Evolutionary conservation across 768 basidiomycete genomes (phyloP), one percentile per base, ranked within the genome.

Genomic region (Goffeauzyma gilvescens): DNA sequence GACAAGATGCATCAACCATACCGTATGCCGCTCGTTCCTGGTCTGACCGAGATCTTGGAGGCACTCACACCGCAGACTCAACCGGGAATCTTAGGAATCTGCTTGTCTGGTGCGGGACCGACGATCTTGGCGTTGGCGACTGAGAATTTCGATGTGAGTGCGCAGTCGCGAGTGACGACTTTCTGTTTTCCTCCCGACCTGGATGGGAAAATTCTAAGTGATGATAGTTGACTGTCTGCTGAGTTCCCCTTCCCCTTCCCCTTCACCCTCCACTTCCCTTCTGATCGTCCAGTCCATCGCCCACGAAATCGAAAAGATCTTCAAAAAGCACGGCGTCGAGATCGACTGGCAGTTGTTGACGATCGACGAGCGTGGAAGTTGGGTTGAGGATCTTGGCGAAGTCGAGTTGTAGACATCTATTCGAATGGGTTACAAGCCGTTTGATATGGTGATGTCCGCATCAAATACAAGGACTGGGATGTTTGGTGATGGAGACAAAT

Each of bases 1-100:
- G 93, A 98, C 66, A 76, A 82, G 40, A 73, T 98, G 12, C 93
- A 98, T 62, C 93, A 98, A 60, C 93, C 93, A 1, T 96, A 95
- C 62, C 77, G 93, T 23, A 85, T 79, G 64, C 63, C 70, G 21
- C 70, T 98, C 44, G 87, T 98, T 39, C 93, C 93, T 39, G 93
- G 93, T 21, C 72, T 98, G 6, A 82, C 86, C 7, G 80, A 85
- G 58, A 86, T 98, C 34, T 85, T 89, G 10, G 78, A 81, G 22
- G 69, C 71, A 13, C 78, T 96, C 40, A 93, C 93, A 1, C 89
- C 89, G 5, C 52, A 72, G 7, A 78, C 82, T 0, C 89, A 96
- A 64, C 82, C 84, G 0, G 93, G 93, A n/a, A 68, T 98, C 4
- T 71, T 98, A 7, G 93, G 93, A 4, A 93, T 96, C 42, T 96